Percentiles rank a stretch among this genome's conserved stretches.
Conservation (phyloP, 1,139 yeast genomes). For the Blastobotrys indianensis region DNA sequence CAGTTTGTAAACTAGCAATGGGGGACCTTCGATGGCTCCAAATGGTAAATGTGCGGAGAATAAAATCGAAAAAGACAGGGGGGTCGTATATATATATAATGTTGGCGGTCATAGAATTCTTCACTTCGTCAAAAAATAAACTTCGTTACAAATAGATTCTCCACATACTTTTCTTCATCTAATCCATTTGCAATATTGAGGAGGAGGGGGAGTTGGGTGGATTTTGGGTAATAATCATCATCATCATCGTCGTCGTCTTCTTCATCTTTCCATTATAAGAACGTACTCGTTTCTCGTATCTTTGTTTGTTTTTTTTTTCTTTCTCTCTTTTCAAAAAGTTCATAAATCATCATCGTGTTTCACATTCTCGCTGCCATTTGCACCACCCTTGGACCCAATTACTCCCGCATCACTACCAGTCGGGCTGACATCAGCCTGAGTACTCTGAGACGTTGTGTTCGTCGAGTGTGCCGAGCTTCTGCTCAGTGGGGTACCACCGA, state of each 20-base stretch:
- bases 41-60: no score
- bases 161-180: no score
- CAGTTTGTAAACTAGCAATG: no score
- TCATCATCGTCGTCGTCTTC: neutral
- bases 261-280: neutral
- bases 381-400: conserved; percentile 18
- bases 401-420: conserved; percentile 16
- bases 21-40: no score
- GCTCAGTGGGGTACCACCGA: conserved; percentile 20
- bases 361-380: conserved; percentile 6
- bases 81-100: no score
- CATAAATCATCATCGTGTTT: conserved; percentile 14
- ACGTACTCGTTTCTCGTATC: neutral
- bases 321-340: conserved; percentile 4
- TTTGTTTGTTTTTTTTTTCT: conserved; percentile 1
- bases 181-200: no score
- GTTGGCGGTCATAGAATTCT: no score
- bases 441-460: conserved; percentile 9
- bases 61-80: no score
- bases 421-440: conserved; percentile 2
- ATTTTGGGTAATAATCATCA: no score
- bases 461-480: conserved; percentile 10
- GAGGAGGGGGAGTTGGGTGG: no score
- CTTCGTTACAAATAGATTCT: no score
- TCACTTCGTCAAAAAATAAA: no score